phyloP scores from a whole-genome alignment of 495 filamentous ascomycete genomes.

The Penicillium manginii region DNA sequence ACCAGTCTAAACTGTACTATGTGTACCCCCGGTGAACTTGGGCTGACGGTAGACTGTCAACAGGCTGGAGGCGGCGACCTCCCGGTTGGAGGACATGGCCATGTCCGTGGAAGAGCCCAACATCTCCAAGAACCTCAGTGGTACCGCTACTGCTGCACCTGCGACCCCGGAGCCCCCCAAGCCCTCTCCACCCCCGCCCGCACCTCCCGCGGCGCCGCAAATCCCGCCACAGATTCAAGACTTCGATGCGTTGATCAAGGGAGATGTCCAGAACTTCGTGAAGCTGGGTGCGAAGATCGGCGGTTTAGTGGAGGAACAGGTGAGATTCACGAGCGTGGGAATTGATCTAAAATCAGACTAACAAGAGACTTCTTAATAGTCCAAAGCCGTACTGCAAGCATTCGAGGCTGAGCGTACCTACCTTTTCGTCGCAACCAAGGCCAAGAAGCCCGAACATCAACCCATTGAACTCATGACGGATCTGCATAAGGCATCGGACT shows the following conservation, averaged over 20 bases:
- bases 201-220: slow-evolving; percentile 55
- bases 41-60: slow-evolving; percentile 32
- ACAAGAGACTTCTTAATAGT: slow-evolving; percentile 39
- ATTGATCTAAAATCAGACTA: slow-evolving; percentile 5
- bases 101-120: slow-evolving; percentile 65
- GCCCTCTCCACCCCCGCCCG: slow-evolving; percentile 46
- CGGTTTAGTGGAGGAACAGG: slow-evolving; percentile 79
- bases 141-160: slow-evolving; percentile 42
- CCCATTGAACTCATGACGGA: slow-evolving; percentile 77
- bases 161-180: slow-evolving; percentile 41
- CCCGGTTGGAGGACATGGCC: slow-evolving; percentile 93
- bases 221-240: slow-evolving; percentile 80
- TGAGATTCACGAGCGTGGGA: slow-evolving; percentile 32
- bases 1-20: neutral
- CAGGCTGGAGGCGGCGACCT: slow-evolving; percentile 97
- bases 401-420: slow-evolving; percentile 87
- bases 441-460: slow-evolving; percentile 83
- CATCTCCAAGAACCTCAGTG: slow-evolving; percentile 49
- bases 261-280: slow-evolving; percentile 76
- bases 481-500: slow-evolving; percentile 75
- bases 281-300: slow-evolving; percentile 77
- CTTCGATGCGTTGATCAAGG: slow-evolving; percentile 79
- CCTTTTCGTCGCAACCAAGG: slow-evolving; percentile 83
- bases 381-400: slow-evolving; percentile 61
- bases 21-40: neutral